Conservation (phyloP, 805 yeast genomes). For the Cyberlindnera mississippiensis region DNA sequence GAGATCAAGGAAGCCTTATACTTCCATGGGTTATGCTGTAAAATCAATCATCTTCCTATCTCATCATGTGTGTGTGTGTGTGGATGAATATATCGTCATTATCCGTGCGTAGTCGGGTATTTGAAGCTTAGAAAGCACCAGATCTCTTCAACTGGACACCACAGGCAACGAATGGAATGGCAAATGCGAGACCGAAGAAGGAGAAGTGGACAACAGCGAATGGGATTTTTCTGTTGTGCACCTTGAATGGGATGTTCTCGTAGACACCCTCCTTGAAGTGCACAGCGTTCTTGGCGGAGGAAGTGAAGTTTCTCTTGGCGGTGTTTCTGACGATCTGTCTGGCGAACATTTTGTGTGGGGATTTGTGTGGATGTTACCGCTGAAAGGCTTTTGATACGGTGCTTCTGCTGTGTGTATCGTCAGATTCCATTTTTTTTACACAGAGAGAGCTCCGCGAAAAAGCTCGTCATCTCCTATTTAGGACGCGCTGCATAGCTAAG, state of each 20-base stretch:
- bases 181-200: conserved; percentile 65
- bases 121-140: conserved; percentile 45
- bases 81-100: no score
- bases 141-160: conserved; percentile 86
- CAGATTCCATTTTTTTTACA: not conserved
- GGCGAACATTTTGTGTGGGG: conserved; percentile 16
- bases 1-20: no score
- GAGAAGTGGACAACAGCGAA: conserved; percentile 79
- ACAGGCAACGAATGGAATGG: conserved; percentile 74
- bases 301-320: conserved; percentile 34
- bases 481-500: not conserved
- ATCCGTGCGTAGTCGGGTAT: not conserved
- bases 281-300: conserved; percentile 41
- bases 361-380: no score
- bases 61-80: no score
- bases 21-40: no score
- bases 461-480: not conserved
- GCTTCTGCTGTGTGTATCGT: not conserved
- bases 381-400: not conserved
- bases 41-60: no score
- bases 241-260: conserved; percentile 91
- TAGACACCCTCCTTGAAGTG: conserved; percentile 81
- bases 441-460: no score
- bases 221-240: conserved; percentile 90
- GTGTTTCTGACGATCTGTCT: conserved; percentile 33